These are phyloP conservation scores for Candida mattraensis DNA, from an alignment of 805 yeast genomes.

Conservation along the genomic window DNA sequence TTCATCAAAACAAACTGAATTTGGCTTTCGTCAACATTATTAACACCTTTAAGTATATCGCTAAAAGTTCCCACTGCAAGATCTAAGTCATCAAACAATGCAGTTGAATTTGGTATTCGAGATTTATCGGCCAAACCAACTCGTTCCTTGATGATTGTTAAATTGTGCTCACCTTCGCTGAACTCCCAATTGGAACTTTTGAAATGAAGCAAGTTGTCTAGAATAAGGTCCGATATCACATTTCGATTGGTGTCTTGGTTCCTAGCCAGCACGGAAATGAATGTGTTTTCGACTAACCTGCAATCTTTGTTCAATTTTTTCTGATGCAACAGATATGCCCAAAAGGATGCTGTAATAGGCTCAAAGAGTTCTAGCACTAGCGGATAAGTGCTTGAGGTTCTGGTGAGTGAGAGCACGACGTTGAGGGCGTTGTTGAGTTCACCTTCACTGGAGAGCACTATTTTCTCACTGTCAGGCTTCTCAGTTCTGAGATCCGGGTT, in stretches of 20 bases:
- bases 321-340: slow-evolving; percentile 47
- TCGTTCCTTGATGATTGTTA: slow-evolving; percentile 27
- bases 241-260: slow-evolving; percentile 15
- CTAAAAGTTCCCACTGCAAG: slow-evolving; percentile 38
- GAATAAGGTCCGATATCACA: slow-evolving; percentile 12
- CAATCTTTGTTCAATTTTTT: slow-evolving; percentile 31
- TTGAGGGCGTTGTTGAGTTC: slow-evolving; percentile 62
- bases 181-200: slow-evolving; percentile 40
- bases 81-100: slow-evolving; percentile 42
- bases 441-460: slow-evolving; percentile 44
- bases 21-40: slow-evolving; percentile 47
- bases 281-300: slow-evolving; percentile 37
- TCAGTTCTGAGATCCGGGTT: slow-evolving; percentile 32
- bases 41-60: slow-evolving; percentile 30
- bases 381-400: slow-evolving; percentile 37
- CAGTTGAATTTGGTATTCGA: slow-evolving; percentile 9
- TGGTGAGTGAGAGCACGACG: slow-evolving; percentile 62
- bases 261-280: slow-evolving; percentile 33
- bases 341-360: slow-evolving; percentile 33
- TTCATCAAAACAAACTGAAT: slow-evolving; percentile 48
- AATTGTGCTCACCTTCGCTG: slow-evolving; percentile 40
- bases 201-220: slow-evolving; percentile 25
- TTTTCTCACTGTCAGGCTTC: slow-evolving; percentile 26
- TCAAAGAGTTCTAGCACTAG: slow-evolving; percentile 35
- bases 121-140: slow-evolving; percentile 8